Percentiles rank a stretch among this genome's conserved stretches.
Evolutionary conservation across 352 stramenopile species (phyloP).

Genomic region (Phytophthora crassamura): DNA sequence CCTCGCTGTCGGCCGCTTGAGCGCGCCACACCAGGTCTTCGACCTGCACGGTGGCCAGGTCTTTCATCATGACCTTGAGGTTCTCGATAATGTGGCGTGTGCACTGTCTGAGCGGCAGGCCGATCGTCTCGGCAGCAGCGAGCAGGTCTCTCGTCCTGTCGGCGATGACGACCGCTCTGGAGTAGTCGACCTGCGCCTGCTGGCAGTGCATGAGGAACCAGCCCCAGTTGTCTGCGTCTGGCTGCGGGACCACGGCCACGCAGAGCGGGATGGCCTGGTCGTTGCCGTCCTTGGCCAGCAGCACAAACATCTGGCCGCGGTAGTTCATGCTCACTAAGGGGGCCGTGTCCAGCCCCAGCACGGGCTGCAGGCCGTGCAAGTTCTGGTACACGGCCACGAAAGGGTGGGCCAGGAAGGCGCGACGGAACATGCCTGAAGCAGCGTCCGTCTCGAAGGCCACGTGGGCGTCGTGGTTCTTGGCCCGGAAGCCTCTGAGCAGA

Average conservation of each 20-base stretch:
- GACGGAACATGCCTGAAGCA: constrained; percentile 25
- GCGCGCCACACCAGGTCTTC: constrained; percentile 47
- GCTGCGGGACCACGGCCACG: constrained; percentile 32
- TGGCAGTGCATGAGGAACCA: constrained; percentile 46
- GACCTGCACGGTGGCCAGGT: constrained; percentile 37
- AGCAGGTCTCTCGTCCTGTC: constrained; percentile 31
- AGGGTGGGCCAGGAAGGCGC: constrained; percentile 38
- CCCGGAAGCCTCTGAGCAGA: constrained; percentile 35
- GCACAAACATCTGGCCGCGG: constrained; percentile 38
- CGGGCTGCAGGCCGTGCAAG: constrained; percentile 28
- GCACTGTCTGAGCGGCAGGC: constrained; percentile 33
- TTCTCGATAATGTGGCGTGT: constrained; percentile 38
- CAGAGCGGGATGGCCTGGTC: constrained; percentile 33
- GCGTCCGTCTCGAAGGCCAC: constrained; percentile 35
- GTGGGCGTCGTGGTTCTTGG: constrained; percentile 36
- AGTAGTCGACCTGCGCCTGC: constrained; percentile 36
- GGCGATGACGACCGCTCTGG: constrained; percentile 18
- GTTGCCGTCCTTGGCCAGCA: constrained; percentile 41
- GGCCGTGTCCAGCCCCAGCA: constrained; percentile 36
- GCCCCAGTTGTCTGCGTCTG: constrained; percentile 31
- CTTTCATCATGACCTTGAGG: constrained; percentile 42
- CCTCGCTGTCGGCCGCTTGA: constrained; percentile 41
- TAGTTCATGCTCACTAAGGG: constrained; percentile 43
- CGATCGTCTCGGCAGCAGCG: constrained; percentile 21
- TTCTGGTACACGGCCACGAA: constrained; percentile 34